phyloP scores from a whole-genome alignment of 1,284 basidiomycete genomes.

The Thelephora terrestris region DNA sequence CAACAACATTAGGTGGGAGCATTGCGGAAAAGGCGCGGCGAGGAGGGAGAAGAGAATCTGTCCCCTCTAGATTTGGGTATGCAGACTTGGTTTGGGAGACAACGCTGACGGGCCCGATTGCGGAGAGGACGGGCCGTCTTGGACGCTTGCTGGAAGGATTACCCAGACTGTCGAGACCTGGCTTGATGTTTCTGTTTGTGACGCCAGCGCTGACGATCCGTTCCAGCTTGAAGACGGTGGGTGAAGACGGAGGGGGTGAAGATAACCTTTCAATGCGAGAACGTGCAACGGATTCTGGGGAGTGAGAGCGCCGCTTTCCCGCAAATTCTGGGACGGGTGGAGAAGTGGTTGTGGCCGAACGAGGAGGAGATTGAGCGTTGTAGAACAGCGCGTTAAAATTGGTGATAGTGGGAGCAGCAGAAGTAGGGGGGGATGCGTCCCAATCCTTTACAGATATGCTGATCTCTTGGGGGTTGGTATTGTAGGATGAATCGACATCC shows the following conservation, averaged over 20 bases:
- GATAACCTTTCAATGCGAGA: slow-evolving; percentile 28
- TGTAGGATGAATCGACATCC: slow-evolving; percentile 56
- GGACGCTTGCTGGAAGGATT: slow-evolving; percentile 45
- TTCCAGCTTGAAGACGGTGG: slow-evolving; percentile 53
- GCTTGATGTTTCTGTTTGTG: slow-evolving; percentile 41
- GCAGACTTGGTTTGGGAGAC: slow-evolving; percentile 26
- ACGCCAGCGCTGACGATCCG: slow-evolving; percentile 36
- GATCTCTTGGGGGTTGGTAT: slow-evolving; percentile 15
- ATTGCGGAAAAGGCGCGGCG: slow-evolving; percentile 71
- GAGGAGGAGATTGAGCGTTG: slow-evolving; percentile 38
- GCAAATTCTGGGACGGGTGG: slow-evolving; percentile 31
- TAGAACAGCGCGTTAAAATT: slow-evolving; percentile 54
- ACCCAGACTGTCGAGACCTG: slow-evolving; percentile 48
- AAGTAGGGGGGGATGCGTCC: slow-evolving; percentile 30
- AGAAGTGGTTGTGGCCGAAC: slow-evolving; percentile 27
- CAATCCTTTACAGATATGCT: not conserved
- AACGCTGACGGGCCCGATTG: slow-evolving; percentile 37
- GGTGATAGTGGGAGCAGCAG: slow-evolving; percentile 42
- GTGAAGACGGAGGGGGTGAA: slow-evolving; percentile 55
- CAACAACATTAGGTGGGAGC: slow-evolving; percentile 39
- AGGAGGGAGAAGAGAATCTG: slow-evolving; percentile 28
- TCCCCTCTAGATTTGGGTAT: slow-evolving; percentile 12
- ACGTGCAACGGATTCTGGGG: slow-evolving; percentile 40
- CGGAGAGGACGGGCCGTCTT: slow-evolving; percentile 52
- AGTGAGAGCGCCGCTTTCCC: slow-evolving; percentile 62